phyloP scores from a whole-genome alignment of 1,284 basidiomycete species.

The Sphagnurus paluster region DNA sequence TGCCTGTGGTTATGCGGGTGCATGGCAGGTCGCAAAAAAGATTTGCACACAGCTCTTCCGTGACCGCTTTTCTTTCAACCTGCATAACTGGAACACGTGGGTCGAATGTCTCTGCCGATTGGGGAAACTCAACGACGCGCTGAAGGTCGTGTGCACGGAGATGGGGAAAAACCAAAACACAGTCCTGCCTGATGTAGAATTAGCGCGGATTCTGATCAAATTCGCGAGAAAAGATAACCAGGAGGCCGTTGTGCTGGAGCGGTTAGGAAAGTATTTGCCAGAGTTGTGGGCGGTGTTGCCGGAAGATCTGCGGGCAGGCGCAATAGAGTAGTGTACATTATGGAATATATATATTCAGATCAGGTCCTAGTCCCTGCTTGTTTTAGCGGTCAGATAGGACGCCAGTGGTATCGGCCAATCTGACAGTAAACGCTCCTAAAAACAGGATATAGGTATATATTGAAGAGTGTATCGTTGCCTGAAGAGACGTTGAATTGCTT shows the following conservation, averaged over 20 bases:
- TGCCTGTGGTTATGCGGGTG: constrained; percentile 68
- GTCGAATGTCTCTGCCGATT: constrained; percentile 86
- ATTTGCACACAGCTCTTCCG: constrained; percentile 54
- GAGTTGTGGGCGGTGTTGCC: constrained; percentile 50
- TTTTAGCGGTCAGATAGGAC: no score
- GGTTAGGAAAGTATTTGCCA: constrained; percentile 54
- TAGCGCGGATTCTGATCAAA: constrained; percentile 51
- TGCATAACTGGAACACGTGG: constrained; percentile 76
- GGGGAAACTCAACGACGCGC: constrained; percentile 67
- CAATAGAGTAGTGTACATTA: constrained; percentile 20
- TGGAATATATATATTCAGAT: constrained; percentile 10
- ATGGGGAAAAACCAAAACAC: constrained; percentile 54
- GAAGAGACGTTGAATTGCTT: no score
- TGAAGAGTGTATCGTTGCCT: no score
- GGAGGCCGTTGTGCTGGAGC: constrained; percentile 45
- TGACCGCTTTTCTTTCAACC: constrained; percentile 54
- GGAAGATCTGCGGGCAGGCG: constrained; percentile 22
- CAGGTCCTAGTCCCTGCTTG: no score
- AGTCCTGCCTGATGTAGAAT: constrained; percentile 47
- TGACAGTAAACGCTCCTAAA: no score
- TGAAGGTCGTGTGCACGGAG: constrained; percentile 61
- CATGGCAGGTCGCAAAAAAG: constrained; percentile 49
- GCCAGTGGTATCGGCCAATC: no score
- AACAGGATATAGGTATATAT: no score
- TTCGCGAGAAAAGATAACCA: constrained; percentile 48